Evolutionary conservation across 2,329 filamentous ascomycete species (phyloP).

Genomic region (Ophiocordyceps robertsii): DNA sequence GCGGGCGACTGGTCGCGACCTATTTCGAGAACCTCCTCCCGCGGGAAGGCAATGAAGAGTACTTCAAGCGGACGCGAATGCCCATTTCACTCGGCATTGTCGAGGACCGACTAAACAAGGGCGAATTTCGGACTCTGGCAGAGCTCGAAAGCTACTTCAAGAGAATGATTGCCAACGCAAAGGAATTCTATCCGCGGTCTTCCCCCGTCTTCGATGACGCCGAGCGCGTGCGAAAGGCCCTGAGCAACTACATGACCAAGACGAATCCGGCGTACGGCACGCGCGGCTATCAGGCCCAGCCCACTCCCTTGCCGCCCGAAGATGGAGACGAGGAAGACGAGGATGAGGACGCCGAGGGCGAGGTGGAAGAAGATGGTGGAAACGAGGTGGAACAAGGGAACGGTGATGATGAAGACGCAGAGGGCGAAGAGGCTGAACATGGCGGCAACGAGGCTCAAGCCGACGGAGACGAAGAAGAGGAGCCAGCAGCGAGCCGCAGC

Average conservation of each 20-base stretch:
- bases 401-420: background rate
- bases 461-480: constrained; percentile 14
- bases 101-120: constrained; percentile 57
- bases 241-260: constrained; percentile 79
- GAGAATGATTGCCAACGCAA: constrained; percentile 77
- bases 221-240: constrained; percentile 71
- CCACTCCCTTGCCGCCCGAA: constrained; percentile 53
- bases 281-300: constrained; percentile 52
- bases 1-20: constrained; percentile 60
- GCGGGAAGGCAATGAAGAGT: constrained; percentile 51
- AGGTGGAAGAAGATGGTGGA: constrained; percentile 17
- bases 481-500: constrained; percentile 13
- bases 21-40: constrained; percentile 63
- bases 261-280: constrained; percentile 71
- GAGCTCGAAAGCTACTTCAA: constrained; percentile 76
- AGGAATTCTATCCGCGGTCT: constrained; percentile 65
- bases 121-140: constrained; percentile 57
- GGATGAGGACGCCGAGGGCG: constrained; percentile 14
- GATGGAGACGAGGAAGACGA: constrained; percentile 16
- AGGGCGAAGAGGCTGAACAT: background rate
- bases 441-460: constrained; percentile 11
- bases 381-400: constrained; percentile 3
- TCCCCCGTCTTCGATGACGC: constrained; percentile 70
- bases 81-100: constrained; percentile 69
- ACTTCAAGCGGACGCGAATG: constrained; percentile 64